These are phyloP conservation scores for Cryptosporidium ubiquitum DNA, from an alignment of 169 alveolate genomes.

Conservation along the genomic window DNA sequence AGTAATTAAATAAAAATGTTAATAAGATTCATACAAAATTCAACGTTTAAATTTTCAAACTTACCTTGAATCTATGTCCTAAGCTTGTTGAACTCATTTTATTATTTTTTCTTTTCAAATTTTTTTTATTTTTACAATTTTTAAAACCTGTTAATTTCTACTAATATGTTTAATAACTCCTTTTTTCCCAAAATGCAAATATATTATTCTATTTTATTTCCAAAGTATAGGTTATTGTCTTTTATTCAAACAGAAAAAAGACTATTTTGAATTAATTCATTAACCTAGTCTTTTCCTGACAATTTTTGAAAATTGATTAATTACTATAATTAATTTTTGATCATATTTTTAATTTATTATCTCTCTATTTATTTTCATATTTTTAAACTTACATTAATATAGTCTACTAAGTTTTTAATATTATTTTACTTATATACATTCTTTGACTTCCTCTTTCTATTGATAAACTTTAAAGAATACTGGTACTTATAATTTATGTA, in stretches of 20 bases:
- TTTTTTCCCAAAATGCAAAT: not conserved
- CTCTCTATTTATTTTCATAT: not conserved
- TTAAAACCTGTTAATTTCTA: not conserved
- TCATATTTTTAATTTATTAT: not conserved
- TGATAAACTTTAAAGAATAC: not conserved
- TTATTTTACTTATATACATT: no score
- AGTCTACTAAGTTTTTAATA: not conserved
- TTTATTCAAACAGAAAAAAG: not conserved
- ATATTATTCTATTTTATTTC: not conserved
- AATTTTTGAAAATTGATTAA: not conserved
- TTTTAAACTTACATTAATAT: not conserved
- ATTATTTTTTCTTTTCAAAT: not conserved
- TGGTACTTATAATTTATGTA: not conserved
- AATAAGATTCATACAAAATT: not conserved
- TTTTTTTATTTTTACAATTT: not conserved
- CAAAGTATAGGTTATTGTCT: not conserved
- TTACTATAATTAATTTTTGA: not conserved
- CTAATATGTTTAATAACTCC: not conserved
- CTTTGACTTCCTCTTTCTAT: not conserved
- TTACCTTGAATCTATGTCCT: constrained; percentile 74
- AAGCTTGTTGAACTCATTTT: constrained; percentile 69
- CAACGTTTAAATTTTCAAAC: not conserved
- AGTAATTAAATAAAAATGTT: constrained; percentile 16
- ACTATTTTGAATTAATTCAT: not conserved
- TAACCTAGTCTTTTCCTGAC: constrained; percentile 23